Evolutionary conservation across 1,284 basidiomycete species (phyloP).

Genomic region (Cystobasidium pallidum): DNA sequence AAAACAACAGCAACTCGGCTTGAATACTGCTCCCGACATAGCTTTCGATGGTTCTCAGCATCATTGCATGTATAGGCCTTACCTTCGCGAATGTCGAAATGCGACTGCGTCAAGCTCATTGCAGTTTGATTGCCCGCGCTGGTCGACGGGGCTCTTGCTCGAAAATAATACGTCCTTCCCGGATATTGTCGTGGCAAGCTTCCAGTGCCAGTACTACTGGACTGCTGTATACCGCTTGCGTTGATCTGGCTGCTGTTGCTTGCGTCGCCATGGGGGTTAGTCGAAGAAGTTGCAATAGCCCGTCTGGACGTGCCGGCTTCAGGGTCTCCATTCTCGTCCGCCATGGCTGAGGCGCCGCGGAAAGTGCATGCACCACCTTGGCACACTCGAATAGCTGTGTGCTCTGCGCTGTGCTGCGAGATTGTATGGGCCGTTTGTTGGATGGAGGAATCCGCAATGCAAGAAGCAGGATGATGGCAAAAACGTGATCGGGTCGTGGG

Average conservation of each 20-base stretch:
- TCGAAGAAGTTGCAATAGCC: not conserved
- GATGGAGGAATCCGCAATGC: too few species aligned
- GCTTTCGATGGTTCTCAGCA: not conserved
- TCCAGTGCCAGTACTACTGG: conserved; percentile 29
- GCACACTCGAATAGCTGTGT: too few species aligned
- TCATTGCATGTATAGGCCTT: not conserved
- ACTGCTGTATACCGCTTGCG: conserved; percentile 13
- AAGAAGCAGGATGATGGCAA: not conserved
- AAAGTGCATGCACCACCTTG: not conserved
- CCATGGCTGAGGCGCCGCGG: conserved; percentile 1
- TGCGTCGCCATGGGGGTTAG: not conserved
- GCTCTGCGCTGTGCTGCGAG: too few species aligned
- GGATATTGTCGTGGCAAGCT: conserved; percentile 39
- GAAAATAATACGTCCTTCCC: conserved; percentile 36
- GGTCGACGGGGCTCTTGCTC: conserved; percentile 3
- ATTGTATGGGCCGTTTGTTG: too few species aligned
- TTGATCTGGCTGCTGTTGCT: conserved; percentile 25
- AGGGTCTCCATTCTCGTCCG: not conserved
- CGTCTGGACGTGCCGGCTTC: not conserved
- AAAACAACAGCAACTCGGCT: not conserved
- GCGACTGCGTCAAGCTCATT: conserved; percentile 35
- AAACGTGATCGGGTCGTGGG: not conserved
- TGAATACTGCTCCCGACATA: not conserved
- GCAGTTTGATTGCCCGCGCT: conserved; percentile 11
- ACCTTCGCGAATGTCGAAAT: conserved; percentile 41